Conservation (phyloP, 345 rosid species). For the Carallia brachiata region DNA sequence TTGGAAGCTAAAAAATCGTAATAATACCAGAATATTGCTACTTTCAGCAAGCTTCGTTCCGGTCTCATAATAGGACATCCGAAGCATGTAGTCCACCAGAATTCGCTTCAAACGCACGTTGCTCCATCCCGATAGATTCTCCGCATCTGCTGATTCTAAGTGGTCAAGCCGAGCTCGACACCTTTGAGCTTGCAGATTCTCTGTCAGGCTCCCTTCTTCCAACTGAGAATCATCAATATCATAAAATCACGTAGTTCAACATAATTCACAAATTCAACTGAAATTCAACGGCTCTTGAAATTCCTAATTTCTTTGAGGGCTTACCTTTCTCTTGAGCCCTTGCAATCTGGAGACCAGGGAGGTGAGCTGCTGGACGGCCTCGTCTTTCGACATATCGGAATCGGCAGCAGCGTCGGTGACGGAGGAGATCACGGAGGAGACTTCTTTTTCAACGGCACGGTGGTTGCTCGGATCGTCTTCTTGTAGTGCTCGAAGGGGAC, state of each 20-base stretch:
- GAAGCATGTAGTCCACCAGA: slow-evolving; percentile 89
- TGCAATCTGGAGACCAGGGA: slow-evolving; percentile 87
- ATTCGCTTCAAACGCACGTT: slow-evolving; percentile 71
- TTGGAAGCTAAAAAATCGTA: background rate
- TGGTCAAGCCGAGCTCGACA: slow-evolving; percentile 88
- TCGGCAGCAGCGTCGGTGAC: slow-evolving; percentile 60
- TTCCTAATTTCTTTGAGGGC: background rate
- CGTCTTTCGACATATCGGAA: slow-evolving; percentile 56
- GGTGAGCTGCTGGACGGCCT: slow-evolving; percentile 66
- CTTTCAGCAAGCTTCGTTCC: slow-evolving; percentile 74
- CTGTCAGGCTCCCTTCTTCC: slow-evolving; percentile 80
- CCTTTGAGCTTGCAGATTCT: slow-evolving; percentile 79
- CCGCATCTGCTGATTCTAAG: slow-evolving; percentile 76
- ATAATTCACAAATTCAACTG: too few relatives aligned
- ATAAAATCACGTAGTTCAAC: background rate
- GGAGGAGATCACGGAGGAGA: slow-evolving; percentile 60
- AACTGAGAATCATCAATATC: slow-evolving; percentile 41
- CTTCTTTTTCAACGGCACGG: slow-evolving; percentile 77
- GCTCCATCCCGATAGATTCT: slow-evolving; percentile 71
- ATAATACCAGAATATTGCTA: slow-evolving; percentile 62
- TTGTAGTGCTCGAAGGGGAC: slow-evolving; percentile 97
- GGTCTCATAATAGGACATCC: slow-evolving; percentile 85
- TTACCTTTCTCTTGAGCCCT: slow-evolving; percentile 92
- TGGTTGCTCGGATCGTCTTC: slow-evolving; percentile 87
- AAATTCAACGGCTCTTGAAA: background rate